Evolutionary conservation across 225 moss, liverwort and hornwort species (phyloP).

Genomic region (Antitrichia curtipendula): DNA sequence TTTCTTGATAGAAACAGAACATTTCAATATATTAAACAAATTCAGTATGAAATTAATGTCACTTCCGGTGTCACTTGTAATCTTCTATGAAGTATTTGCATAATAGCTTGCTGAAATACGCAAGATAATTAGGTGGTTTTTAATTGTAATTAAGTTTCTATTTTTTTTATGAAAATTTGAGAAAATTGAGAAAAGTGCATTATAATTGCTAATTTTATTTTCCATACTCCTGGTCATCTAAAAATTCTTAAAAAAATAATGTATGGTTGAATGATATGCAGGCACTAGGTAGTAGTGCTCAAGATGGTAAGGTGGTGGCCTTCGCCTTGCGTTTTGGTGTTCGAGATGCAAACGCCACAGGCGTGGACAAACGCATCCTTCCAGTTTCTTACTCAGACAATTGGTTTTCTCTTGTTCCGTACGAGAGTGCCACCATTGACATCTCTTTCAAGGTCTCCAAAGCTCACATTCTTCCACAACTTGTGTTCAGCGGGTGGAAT

Average conservation of each 20-base stretch:
- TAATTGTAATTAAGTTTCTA: background rate
- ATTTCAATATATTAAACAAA: background rate
- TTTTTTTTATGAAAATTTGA: too few relatives aligned
- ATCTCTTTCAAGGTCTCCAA: conserved; percentile 32
- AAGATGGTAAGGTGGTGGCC: conserved; percentile 11
- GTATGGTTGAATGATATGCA: background rate
- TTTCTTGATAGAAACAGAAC: background rate
- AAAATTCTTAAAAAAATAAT: background rate
- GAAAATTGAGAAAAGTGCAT: too few relatives aligned
- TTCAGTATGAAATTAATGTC: background rate
- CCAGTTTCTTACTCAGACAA: conserved; percentile 55
- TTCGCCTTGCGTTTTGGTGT: conserved; percentile 57
- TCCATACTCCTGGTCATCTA: too few relatives aligned
- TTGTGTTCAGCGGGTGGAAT: conserved; percentile 69
- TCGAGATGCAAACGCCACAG: background rate
- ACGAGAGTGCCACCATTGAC: conserved; percentile 21
- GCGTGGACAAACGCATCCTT: conserved; percentile 38
- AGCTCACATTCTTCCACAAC: conserved; percentile 8
- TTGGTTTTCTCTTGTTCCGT: conserved; percentile 64
- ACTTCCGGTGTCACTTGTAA: too few relatives aligned
- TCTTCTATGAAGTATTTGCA: background rate
- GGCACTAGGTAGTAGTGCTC: background rate
- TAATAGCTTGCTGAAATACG: background rate
- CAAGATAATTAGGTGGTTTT: background rate
- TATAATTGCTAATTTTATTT: too few relatives aligned